These are phyloP conservation scores for Stephania yunnanensis DNA, from an alignment of 164 flowering plant genomes.

Conservation along the genomic window DNA sequence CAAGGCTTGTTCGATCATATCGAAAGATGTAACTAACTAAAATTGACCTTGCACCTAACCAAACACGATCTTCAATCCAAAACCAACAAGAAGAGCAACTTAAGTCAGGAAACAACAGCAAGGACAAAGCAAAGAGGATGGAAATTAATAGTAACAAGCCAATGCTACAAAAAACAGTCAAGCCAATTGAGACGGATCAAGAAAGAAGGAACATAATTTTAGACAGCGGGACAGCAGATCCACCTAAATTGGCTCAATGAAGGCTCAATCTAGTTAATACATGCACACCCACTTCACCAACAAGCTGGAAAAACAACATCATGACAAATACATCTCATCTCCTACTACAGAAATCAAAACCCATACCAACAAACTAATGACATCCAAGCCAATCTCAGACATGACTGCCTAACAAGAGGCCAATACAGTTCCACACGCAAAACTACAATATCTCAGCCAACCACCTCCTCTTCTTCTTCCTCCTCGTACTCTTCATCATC, in stretches of 20 bases:
- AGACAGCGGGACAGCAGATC: not conserved
- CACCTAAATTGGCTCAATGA: not conserved
- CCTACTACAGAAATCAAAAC: not conserved
- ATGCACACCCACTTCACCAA: not conserved
- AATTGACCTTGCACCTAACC: not conserved
- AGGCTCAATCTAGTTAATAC: not conserved
- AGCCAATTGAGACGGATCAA: not conserved
- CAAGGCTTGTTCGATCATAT: not conserved
- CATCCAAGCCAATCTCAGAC: not conserved
- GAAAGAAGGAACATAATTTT: not conserved
- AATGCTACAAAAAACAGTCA: conserved; percentile 2
- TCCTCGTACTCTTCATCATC: conserved; percentile 7
- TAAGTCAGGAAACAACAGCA: not conserved
- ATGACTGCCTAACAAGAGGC: not conserved
- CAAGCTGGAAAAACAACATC: not conserved
- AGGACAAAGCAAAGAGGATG: not conserved
- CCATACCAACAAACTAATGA: conserved; percentile 3
- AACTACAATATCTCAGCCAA: not conserved
- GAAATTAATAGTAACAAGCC: not conserved
- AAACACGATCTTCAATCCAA: not conserved
- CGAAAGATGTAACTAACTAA: not conserved
- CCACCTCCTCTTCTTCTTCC: conserved; percentile 13
- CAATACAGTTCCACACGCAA: not conserved
- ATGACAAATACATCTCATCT: not conserved
- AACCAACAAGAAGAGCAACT: not conserved